A percentile compares a stretch with the other conserved stretches of the same genome.
phyloP scores from a whole-genome alignment of 192 early-diverging fungal genomes.

The Linderina pennispora region DNA sequence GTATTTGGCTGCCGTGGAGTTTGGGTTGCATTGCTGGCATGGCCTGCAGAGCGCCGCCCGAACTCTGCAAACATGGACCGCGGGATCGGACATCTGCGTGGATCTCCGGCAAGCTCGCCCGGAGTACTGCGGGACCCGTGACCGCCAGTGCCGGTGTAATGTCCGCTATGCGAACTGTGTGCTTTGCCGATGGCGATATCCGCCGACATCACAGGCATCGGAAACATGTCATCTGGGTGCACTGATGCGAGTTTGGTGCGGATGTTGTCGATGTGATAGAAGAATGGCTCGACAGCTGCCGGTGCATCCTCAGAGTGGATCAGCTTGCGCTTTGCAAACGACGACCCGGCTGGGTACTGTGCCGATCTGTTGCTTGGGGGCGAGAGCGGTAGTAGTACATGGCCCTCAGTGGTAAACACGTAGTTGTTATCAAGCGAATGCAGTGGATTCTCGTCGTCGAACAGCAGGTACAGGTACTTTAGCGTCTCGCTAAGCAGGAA shows the following conservation, averaged over 20 bases:
- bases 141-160: background rate
- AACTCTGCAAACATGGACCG: no score
- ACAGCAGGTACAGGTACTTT: conserved; percentile 96
- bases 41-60: no score
- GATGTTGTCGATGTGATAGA: conserved; percentile 23
- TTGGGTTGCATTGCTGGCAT: background rate
- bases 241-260: conserved; percentile 6
- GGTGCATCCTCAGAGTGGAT: conserved; percentile 21
- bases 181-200: no score
- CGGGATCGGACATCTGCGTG: conserved; percentile 16
- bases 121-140: no score
- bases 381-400: conserved; percentile 34
- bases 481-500: conserved; percentile 92
- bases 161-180: no score
- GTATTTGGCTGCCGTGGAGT: no score
- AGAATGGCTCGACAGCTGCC: conserved; percentile 2
- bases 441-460: conserved; percentile 70
- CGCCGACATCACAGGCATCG: conserved; percentile 6
- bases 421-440: conserved; percentile 67
- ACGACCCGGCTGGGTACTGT: conserved; percentile 25
- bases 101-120: background rate
- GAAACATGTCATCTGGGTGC: conserved; percentile 22
- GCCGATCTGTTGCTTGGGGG: conserved; percentile 11
- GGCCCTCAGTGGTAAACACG: conserved; percentile 81
- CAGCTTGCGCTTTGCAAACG: conserved; percentile 23